A percentile compares a stretch with the other conserved stretches of the same genome.
Conservation (phyloP, 768 basidiomycete genomes). For the Xerocomellus chrysenteron region DNA sequence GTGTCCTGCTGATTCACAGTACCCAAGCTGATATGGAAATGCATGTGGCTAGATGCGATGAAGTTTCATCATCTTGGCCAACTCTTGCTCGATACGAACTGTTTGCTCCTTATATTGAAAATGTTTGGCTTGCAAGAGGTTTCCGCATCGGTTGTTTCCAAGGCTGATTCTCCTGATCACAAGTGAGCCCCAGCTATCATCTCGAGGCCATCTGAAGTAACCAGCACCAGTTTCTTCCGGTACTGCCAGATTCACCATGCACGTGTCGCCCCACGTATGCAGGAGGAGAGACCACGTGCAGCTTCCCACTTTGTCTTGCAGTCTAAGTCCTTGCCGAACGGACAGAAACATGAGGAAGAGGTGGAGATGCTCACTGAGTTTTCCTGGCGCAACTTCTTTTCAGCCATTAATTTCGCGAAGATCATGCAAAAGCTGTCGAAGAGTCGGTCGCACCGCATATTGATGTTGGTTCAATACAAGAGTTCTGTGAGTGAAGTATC, state of each 20-base stretch:
- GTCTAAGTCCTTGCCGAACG: conserved; percentile 63
- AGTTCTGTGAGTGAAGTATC: conserved; percentile 69
- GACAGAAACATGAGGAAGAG: conserved; percentile 78
- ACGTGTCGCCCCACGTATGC: conserved; percentile 54
- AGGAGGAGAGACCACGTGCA: conserved; percentile 64
- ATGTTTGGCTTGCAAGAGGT: conserved; percentile 99
- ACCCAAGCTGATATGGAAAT: background rate
- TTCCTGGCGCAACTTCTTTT: conserved; percentile 98
- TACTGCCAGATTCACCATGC: conserved; percentile 84
- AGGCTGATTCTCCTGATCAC: conserved; percentile 82
- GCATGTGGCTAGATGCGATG: conserved; percentile 74
- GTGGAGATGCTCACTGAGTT: conserved; percentile 91
- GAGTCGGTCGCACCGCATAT: conserved; percentile 89
- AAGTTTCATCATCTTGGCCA: conserved; percentile 99
- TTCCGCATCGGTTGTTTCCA: conserved; percentile 76
- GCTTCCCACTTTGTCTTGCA: conserved; percentile 60
- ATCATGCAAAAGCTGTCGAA: conserved; percentile 98
- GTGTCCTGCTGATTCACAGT: conserved; percentile 31
- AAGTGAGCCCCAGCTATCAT: conserved; percentile 50
- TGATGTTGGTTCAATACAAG: conserved; percentile 97
- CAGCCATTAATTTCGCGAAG: conserved; percentile 95
- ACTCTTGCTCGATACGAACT: conserved; percentile 92
- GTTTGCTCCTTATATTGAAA: conserved; percentile 88
- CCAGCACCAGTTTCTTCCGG: conserved; percentile 80
- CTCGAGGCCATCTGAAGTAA: conserved; percentile 6